A percentile compares a stretch with the other conserved stretches of the same genome.
phyloP scores from a whole-genome alignment of 2,329 filamentous ascomycete genomes.

The Exophiala calicioides region DNA sequence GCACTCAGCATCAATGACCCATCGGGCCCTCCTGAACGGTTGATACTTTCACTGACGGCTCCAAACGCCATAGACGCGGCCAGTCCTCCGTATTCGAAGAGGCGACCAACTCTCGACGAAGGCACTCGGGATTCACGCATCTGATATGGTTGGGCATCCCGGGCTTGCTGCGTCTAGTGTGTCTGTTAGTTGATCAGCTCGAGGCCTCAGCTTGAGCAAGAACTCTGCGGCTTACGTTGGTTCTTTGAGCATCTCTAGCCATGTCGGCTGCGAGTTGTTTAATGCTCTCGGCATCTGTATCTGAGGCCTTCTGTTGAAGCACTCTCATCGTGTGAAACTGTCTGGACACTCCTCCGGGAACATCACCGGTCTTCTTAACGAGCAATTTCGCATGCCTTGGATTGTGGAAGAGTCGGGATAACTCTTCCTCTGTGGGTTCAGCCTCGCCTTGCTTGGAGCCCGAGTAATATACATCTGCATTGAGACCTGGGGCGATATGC shows the following conservation, averaged over 20 bases:
- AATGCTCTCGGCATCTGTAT: conserved; percentile 41
- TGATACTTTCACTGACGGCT: conserved; percentile 80
- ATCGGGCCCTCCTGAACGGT: conserved; percentile 70
- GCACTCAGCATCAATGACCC: conserved; percentile 86
- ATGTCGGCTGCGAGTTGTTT: conserved; percentile 51
- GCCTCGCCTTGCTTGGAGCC: conserved; percentile 33
- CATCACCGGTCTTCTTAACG: conserved; percentile 44
- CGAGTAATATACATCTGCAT: conserved; percentile 58
- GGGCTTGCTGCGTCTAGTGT: conserved; percentile 38
- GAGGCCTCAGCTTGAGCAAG: conserved; percentile 8
- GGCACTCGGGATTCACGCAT: conserved; percentile 89
- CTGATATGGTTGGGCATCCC: conserved; percentile 54
- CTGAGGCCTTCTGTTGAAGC: conserved; percentile 22
- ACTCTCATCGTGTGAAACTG: conserved; percentile 24
- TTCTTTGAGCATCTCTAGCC: conserved; percentile 43
- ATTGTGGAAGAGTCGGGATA: conserved; percentile 64
- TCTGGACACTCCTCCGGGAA: conserved; percentile 24
- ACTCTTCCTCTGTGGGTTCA: conserved; percentile 58
- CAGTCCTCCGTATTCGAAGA: conserved; percentile 94
- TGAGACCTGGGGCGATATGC: conserved; percentile 48
- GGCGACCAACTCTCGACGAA: conserved; percentile 77
- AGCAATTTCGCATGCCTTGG: conserved; percentile 57
- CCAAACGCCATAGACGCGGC: conserved; percentile 95
- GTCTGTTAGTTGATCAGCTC: conserved; percentile 49
- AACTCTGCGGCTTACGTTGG: conserved; percentile 33